phyloP scores from a whole-genome alignment of 805 yeast species.

The Nakazawaea anatomiae region DNA sequence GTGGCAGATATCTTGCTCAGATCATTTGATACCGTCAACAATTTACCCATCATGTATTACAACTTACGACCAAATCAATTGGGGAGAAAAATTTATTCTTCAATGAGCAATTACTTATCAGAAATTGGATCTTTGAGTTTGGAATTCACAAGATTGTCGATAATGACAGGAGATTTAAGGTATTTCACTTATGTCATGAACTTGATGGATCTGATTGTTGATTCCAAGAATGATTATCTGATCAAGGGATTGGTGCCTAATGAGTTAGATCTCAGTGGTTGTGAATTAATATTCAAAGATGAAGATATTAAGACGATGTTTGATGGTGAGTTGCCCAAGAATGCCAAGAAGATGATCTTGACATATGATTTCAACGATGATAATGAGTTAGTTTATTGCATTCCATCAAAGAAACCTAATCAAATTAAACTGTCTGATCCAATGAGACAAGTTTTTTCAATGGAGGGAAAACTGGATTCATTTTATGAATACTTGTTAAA shows the following conservation, averaged over 20 bases:
- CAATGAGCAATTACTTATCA: slow-evolving; percentile 30
- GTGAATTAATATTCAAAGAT: slow-evolving; percentile 19
- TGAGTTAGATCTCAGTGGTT: slow-evolving; percentile 45
- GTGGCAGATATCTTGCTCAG: slow-evolving; percentile 44
- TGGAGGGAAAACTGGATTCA: slow-evolving; percentile 27
- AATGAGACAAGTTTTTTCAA: slow-evolving; percentile 2
- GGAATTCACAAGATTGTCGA: slow-evolving; percentile 48
- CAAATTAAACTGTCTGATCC: background rate
- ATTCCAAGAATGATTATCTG: slow-evolving; percentile 22
- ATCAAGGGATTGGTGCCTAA: slow-evolving; percentile 40
- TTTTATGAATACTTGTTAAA: slow-evolving; percentile 46
- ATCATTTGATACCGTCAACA: slow-evolving; percentile 55
- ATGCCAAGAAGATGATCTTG: slow-evolving; percentile 2
- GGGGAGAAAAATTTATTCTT: slow-evolving; percentile 23
- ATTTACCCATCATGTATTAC: slow-evolving; percentile 43
- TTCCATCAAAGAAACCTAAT: background rate
- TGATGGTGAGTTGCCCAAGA: background rate
- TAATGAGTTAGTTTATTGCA: slow-evolving; percentile 9
- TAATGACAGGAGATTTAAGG: slow-evolving; percentile 39
- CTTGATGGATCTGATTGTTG: slow-evolving; percentile 14
- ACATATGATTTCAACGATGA: slow-evolving; percentile 7
- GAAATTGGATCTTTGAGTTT: slow-evolving; percentile 44
- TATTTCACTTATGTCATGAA: slow-evolving; percentile 40
- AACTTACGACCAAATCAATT: slow-evolving; percentile 30
- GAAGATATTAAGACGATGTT: background rate